Evolutionary conservation across 768 basidiomycete species (phyloP).

Genomic region (Boletales sp.): DNA sequence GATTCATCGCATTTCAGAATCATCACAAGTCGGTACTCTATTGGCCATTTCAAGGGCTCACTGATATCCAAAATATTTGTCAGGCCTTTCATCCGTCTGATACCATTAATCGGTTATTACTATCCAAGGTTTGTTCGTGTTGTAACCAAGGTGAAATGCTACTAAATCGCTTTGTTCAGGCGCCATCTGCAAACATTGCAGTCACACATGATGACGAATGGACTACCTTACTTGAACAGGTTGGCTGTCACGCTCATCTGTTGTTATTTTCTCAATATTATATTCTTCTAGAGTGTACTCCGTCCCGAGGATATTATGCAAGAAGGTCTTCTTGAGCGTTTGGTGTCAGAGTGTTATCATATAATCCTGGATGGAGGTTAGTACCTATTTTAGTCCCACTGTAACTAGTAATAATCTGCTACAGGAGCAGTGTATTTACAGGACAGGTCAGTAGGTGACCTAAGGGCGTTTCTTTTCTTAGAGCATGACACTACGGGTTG

Average conservation of each 20-base stretch:
- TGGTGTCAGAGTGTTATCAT: neutral
- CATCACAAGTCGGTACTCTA: neutral
- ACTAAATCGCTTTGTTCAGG: neutral
- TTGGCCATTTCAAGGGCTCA: neutral
- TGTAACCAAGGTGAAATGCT: neutral
- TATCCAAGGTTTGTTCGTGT: neutral
- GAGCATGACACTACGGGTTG: too few relatives aligned
- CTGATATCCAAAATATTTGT: neutral
- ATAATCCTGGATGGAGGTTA: neutral
- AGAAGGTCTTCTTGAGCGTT: neutral
- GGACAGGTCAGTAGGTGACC: neutral
- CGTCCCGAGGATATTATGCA: neutral
- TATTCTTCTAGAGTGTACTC: neutral
- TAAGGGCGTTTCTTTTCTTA: too few relatives aligned
- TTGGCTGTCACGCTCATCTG: neutral
- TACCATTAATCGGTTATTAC: constrained; percentile 7
- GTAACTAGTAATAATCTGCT: neutral
- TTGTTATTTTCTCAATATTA: neutral
- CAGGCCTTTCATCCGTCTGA: constrained; percentile 13
- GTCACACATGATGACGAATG: neutral
- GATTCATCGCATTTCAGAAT: neutral
- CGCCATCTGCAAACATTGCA: neutral
- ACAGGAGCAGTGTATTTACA: neutral
- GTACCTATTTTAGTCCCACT: neutral
- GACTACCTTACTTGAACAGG: neutral